Evolutionary conservation across 805 yeast genomes (phyloP).

Genomic region (Saccharomycopsis sp.): DNA sequence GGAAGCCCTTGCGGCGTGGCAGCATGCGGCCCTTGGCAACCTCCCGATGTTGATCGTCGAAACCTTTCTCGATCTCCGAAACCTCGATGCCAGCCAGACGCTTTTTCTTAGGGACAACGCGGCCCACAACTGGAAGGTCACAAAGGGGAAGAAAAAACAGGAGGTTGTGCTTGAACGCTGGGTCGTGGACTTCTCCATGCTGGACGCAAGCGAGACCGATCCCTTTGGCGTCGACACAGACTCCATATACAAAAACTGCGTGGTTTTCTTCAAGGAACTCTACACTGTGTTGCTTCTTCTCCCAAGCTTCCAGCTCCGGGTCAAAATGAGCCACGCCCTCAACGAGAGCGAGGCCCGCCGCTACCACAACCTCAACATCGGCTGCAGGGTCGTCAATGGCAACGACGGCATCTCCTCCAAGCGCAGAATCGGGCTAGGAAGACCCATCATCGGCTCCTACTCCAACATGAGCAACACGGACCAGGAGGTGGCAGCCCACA

Average conservation of each 20-base stretch:
- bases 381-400: constrained; percentile 67
- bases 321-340: constrained; percentile 19
- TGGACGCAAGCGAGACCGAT: constrained; percentile 24
- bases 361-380: constrained; percentile 37
- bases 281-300: constrained; percentile 59
- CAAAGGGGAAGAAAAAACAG: constrained; percentile 55
- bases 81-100: constrained; percentile 48
- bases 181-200: constrained; percentile 73
- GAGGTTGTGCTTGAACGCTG: constrained; percentile 95
- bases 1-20: neutral
- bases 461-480: constrained; percentile 31
- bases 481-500: constrained; percentile 37
- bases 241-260: constrained; percentile 65
- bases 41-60: constrained; percentile 84
- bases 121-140: constrained; percentile 47
- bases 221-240: constrained; percentile 25
- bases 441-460: constrained; percentile 42
- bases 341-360: neutral
- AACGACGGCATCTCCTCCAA: constrained; percentile 68
- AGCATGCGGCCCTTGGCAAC: constrained; percentile 6
- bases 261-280: constrained; percentile 66
- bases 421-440: constrained; percentile 81
- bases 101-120: constrained; percentile 52
- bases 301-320: constrained; percentile 46
- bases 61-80: constrained; percentile 64